These are phyloP conservation scores for Macrolepiota fuliginosa DNA, from an alignment of 768 basidiomycete genomes.

Conservation along the genomic window DNA sequence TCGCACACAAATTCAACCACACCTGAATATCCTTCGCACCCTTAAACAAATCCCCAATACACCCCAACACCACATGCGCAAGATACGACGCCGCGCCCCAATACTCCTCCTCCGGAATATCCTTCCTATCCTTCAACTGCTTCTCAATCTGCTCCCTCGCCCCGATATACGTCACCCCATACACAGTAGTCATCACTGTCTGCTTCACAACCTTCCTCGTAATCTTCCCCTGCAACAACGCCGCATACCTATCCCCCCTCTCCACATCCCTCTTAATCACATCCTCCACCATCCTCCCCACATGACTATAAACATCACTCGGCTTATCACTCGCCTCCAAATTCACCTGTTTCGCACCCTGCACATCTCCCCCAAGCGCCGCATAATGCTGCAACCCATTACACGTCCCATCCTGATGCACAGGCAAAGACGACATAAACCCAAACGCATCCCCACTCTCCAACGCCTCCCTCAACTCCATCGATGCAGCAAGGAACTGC, in stretches of 20 bases:
- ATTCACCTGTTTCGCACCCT: slow-evolving; percentile 92
- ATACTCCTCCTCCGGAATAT: slow-evolving; percentile 68
- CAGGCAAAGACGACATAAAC: slow-evolving; percentile 69
- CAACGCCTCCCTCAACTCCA: slow-evolving; percentile 82
- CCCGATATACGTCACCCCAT: slow-evolving; percentile 94
- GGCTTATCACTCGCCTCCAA: slow-evolving; percentile 80
- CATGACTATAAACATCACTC: slow-evolving; percentile 93
- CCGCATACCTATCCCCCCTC: slow-evolving; percentile 52
- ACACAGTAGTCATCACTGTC: slow-evolving; percentile 97
- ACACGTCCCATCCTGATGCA: slow-evolving; percentile 98
- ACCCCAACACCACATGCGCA: slow-evolving; percentile 70
- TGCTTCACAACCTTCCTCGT: slow-evolving; percentile 97
- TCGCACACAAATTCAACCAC: slow-evolving; percentile 84
- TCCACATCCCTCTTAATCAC: slow-evolving; percentile 55
- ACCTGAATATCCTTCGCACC: slow-evolving; percentile 89
- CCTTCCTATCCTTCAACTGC: slow-evolving; percentile 76
- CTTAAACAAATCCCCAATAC: slow-evolving; percentile 91
- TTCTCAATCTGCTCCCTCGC: slow-evolving; percentile 93
- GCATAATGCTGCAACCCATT: slow-evolving; percentile 99
- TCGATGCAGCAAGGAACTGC: slow-evolving; percentile 94
- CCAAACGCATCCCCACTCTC: slow-evolving; percentile 65
- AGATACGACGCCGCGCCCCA: slow-evolving; percentile 79
- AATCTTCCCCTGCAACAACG: slow-evolving; percentile 71
- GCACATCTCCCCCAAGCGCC: slow-evolving; percentile 88
- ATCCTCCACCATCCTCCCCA: slow-evolving; percentile 82